A percentile compares a stretch with the other conserved stretches of the same genome.
These are phyloP conservation scores for Linnemannia schmuckeri DNA, from an alignment of 192 early-diverging fungal species.

Conservation along the genomic window DNA sequence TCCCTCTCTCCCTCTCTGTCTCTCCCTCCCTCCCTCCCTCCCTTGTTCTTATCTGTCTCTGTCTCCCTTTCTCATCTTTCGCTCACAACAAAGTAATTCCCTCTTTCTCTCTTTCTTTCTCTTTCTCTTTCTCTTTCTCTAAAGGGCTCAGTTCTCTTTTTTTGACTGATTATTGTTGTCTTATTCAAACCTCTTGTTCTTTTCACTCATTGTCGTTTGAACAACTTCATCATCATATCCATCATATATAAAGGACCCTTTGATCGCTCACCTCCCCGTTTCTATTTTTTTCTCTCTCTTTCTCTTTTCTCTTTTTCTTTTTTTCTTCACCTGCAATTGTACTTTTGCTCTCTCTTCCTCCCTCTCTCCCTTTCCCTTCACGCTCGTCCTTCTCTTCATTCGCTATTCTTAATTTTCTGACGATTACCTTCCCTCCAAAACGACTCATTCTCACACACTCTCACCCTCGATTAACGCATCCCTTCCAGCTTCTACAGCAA, in stretches of 20 bases:
- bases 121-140: neutral
- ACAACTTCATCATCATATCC: neutral
- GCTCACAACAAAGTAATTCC: neutral
- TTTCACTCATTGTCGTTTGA: neutral
- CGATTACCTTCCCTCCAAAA: neutral
- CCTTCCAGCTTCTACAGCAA: neutral
- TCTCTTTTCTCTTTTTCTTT: neutral
- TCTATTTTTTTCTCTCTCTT: neutral
- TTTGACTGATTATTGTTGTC: conserved; percentile 1
- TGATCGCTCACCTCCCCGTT: neutral
- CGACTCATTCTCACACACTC: neutral
- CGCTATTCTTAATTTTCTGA: neutral
- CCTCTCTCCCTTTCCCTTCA: conserved; percentile 1
- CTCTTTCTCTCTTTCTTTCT: neutral
- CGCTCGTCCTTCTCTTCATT: neutral
- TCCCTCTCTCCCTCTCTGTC: neutral
- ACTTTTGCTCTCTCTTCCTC: neutral
- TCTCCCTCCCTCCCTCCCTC: neutral
- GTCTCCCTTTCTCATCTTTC: neutral
- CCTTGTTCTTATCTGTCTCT: neutral
- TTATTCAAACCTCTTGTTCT: neutral
- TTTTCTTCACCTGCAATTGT: neutral
- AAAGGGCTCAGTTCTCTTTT: neutral
- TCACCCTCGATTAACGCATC: conserved; percentile 4
- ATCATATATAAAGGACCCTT: conserved; percentile 4